These are phyloP conservation scores for Volvox africanus DNA, from an alignment of 139 green algal genomes.

Conservation along the genomic window DNA sequence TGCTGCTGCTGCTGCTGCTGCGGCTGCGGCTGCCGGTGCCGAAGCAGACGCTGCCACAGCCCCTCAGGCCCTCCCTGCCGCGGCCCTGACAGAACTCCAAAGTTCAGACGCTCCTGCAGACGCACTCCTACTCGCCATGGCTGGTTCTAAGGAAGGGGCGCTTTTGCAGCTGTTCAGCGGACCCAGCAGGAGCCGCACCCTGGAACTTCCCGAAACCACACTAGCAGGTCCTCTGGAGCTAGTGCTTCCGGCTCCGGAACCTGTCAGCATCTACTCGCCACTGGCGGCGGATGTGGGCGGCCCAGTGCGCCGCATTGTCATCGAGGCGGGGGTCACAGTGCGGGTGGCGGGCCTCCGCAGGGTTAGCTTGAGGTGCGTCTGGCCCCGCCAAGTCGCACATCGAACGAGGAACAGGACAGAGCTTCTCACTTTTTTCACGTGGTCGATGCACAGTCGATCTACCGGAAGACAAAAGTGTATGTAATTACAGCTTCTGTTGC, in stretches of 20 bases:
- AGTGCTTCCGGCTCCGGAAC: constrained; percentile 21
- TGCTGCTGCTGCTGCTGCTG: background rate
- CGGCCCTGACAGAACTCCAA: background rate
- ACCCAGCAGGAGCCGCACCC: background rate
- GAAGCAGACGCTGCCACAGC: background rate
- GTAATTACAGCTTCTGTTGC: background rate
- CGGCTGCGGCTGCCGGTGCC: background rate
- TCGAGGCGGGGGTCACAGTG: constrained; percentile 46
- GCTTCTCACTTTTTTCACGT: too few species aligned
- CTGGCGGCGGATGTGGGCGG: constrained; percentile 54
- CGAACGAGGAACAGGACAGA: too few species aligned
- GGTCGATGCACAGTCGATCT: too few species aligned
- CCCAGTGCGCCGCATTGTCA: constrained; percentile 37
- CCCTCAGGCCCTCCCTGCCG: background rate
- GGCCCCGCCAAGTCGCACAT: too few species aligned
- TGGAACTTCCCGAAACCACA: constrained; percentile 18
- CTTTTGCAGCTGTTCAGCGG: constrained; percentile 14
- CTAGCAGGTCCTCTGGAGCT: constrained; percentile 35
- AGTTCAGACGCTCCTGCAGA: background rate
- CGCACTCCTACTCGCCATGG: background rate
- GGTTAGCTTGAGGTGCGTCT: constrained; percentile 43
- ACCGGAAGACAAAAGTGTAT: too few species aligned
- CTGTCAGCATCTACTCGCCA: constrained; percentile 45
- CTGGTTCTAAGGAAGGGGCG: background rate
- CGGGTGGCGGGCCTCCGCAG: constrained; percentile 15